phyloP scores from a whole-genome alignment of 2,329 filamentous ascomycete species.

The Sordariomycetes sp. region DNA sequence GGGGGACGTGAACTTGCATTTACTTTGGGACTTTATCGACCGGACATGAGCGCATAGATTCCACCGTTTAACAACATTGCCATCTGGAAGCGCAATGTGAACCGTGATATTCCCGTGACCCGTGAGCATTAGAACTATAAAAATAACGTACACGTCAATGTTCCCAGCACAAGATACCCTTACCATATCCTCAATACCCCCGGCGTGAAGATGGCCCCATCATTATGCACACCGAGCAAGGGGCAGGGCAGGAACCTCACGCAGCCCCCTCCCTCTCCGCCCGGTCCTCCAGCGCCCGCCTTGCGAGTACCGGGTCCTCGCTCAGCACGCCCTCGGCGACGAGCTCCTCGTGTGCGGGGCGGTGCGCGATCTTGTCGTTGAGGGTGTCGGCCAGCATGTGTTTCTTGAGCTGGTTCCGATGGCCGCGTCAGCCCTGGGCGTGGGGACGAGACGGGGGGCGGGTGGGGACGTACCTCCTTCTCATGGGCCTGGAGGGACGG shows the following conservation, averaged over 20 bases:
- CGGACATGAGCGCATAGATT: background rate
- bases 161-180: too few species aligned
- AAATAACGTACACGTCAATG: too few species aligned
- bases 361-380: constrained; percentile 72
- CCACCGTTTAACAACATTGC: background rate
- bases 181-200: background rate
- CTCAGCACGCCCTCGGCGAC: constrained; percentile 69
- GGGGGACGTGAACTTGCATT: background rate
- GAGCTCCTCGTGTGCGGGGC: constrained; percentile 64
- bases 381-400: constrained; percentile 79
- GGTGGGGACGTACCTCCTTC: constrained; percentile 40
- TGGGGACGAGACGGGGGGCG: background rate
- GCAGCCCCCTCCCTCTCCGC: constrained; percentile 50
- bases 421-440: background rate
- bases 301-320: constrained; percentile 47
- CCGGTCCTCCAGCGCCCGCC: constrained; percentile 49
- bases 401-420: constrained; percentile 48
- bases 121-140: too few species aligned
- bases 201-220: background rate
- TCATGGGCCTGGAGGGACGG: constrained; percentile 70
- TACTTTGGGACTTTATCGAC: background rate
- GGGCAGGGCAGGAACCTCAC: constrained; percentile 17
- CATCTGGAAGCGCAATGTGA: too few species aligned
- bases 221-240: background rate
- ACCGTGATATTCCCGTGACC: too few species aligned